Evolutionary conservation across 2,329 filamentous ascomycete genomes (phyloP).

Genomic region (Shiraia sp.): DNA sequence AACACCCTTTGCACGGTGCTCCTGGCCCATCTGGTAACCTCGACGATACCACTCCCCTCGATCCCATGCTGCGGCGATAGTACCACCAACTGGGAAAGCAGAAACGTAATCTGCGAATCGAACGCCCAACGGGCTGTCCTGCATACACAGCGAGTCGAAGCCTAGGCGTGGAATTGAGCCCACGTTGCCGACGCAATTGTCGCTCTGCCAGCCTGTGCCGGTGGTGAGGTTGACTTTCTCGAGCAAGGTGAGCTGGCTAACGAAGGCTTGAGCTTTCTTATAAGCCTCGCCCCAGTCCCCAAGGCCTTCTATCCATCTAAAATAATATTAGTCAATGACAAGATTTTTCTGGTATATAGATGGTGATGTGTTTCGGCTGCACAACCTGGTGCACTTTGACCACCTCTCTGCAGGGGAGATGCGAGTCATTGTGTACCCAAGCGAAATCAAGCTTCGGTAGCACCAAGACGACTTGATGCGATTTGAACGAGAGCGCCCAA

Average conservation of each 20-base stretch:
- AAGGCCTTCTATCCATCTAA: constrained; percentile 71
- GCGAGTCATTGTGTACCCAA: no score
- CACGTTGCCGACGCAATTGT: constrained; percentile 66
- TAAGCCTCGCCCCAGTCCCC: constrained; percentile 78
- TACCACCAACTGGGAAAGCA: constrained; percentile 78
- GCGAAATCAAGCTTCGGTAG: no score
- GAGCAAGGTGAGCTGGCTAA: constrained; percentile 77
- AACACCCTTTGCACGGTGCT: constrained; percentile 74
- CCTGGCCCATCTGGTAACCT: constrained; percentile 73
- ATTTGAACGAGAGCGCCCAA: neutral
- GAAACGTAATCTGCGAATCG: constrained; percentile 79
- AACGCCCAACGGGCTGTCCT: constrained; percentile 82
- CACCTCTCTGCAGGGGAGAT: no score
- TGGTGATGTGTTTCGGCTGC: no score
- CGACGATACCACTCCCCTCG: constrained; percentile 69
- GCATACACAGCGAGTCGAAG: constrained; percentile 76
- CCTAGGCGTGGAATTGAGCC: constrained; percentile 72
- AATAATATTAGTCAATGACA: constrained; percentile 12
- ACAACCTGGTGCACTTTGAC: no score
- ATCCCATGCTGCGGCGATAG: constrained; percentile 83
- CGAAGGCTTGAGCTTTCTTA: constrained; percentile 73
- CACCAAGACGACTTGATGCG: neutral
- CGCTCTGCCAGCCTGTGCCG: constrained; percentile 70
- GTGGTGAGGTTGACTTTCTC: constrained; percentile 97
- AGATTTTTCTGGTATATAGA: no score